Evolutionary conservation across 2,329 filamentous ascomycete genomes (phyloP).

Genomic region (Aspergillus felis): DNA sequence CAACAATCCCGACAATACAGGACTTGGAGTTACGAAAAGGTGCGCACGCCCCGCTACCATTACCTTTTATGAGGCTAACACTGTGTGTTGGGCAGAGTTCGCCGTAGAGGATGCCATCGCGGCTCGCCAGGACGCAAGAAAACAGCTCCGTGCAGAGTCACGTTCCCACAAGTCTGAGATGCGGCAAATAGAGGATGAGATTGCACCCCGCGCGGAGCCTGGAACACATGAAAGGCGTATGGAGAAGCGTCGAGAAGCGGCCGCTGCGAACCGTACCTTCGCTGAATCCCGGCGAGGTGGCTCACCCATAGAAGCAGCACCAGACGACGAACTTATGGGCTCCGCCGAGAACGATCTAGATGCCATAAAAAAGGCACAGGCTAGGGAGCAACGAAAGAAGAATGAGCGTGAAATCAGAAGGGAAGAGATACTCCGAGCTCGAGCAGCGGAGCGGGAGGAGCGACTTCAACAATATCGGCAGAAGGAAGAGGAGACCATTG

Average conservation of each 20-base stretch:
- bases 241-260: constrained; percentile 75
- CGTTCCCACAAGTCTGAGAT: constrained; percentile 41
- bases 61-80: not conserved
- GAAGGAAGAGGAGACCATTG: constrained; percentile 81
- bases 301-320: constrained; percentile 61
- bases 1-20: constrained; percentile 63
- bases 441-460: constrained; percentile 75
- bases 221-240: constrained; percentile 78
- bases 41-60: constrained; percentile 8
- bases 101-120: constrained; percentile 27
- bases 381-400: constrained; percentile 67
- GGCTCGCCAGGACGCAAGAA: constrained; percentile 24
- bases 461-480: constrained; percentile 63
- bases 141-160: constrained; percentile 48
- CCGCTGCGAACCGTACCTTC: constrained; percentile 71
- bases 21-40: constrained; percentile 63
- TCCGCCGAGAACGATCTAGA: constrained; percentile 58
- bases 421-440: constrained; percentile 74
- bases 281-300: constrained; percentile 54
- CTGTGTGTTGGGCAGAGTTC: constrained; percentile 20
- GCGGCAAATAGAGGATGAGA: constrained; percentile 58
- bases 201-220: constrained; percentile 76
- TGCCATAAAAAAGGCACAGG: constrained; percentile 62
- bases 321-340: constrained; percentile 72
- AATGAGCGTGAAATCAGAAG: constrained; percentile 76